Evolutionary conservation across 2,329 filamentous ascomycete genomes (phyloP).

Genomic region (Pseudocercospora vitis): DNA sequence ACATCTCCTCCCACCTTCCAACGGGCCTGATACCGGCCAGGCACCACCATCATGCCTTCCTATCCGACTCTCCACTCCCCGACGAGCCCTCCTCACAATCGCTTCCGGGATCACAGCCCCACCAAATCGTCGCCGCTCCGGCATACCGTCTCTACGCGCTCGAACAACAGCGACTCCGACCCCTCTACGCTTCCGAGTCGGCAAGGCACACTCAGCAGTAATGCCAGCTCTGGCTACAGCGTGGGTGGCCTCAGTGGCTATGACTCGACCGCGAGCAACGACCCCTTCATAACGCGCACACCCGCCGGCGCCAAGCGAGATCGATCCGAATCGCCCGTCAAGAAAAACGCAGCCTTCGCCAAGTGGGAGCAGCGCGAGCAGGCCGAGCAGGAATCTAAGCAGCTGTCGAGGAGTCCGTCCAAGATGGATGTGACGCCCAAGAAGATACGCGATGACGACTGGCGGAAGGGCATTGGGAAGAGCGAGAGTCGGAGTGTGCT

Average conservation of each 20-base stretch:
- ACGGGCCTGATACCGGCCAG: conserved; percentile 14
- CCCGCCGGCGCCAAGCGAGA: conserved; percentile 33
- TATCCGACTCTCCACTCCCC: conserved; percentile 30
- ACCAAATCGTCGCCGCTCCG: conserved; percentile 38
- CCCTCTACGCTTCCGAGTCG: conserved; percentile 31
- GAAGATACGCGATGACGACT: conserved; percentile 37
- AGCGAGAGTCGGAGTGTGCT: conserved; percentile 35
- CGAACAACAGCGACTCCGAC: conserved; percentile 37
- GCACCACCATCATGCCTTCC: conserved; percentile 26
- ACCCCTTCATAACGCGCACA: conserved; percentile 35
- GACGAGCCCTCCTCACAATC: conserved; percentile 36
- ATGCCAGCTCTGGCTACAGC: conserved; percentile 33
- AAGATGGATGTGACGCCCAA: conserved; percentile 36
- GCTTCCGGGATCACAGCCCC: conserved; percentile 36
- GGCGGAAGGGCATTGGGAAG: conserved; percentile 33
- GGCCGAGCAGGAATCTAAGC: conserved; percentile 27
- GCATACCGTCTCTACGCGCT: conserved; percentile 37
- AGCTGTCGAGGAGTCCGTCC: conserved; percentile 19
- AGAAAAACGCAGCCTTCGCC: conserved; percentile 40
- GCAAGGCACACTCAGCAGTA: conserved; percentile 33
- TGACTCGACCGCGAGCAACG: conserved; percentile 27
- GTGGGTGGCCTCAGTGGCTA: conserved; percentile 29
- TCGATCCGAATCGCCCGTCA: conserved; percentile 39
- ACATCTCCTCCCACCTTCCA: conserved; percentile 9
- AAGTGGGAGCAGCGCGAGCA: conserved; percentile 35